phyloP scores from a whole-genome alignment of 1,284 basidiomycete genomes.

The Malassezia restricta region DNA sequence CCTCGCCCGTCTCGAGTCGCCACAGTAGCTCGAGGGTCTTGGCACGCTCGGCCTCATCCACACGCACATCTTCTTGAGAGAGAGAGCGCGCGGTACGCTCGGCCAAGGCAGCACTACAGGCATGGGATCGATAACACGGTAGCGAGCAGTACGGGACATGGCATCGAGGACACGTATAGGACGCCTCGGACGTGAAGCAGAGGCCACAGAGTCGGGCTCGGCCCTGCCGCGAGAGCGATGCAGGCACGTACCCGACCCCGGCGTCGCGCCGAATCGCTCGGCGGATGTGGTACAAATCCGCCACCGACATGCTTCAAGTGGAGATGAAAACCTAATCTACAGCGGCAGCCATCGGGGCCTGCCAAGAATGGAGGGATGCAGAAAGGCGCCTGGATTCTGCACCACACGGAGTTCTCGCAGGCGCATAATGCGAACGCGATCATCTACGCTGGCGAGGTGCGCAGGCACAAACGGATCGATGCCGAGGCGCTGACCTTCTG shows the following conservation, averaged over 20 bases:
- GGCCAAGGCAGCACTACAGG: slow-evolving; percentile 23
- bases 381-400: slow-evolving; percentile 34
- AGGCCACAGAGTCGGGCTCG: slow-evolving; percentile 25
- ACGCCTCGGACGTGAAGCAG: slow-evolving; percentile 19
- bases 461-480: slow-evolving; percentile 10
- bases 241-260: slow-evolving; percentile 14
- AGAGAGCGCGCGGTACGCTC: slow-evolving; percentile 5
- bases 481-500: neutral
- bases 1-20: slow-evolving; percentile 9
- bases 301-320: slow-evolving; percentile 16
- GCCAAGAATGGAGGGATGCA: slow-evolving; percentile 27
- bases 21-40: neutral
- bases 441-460: slow-evolving; percentile 19
- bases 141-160: slow-evolving; percentile 35
- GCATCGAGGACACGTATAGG: slow-evolving; percentile 35
- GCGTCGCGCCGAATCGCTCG: slow-evolving; percentile 20
- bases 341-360: slow-evolving; percentile 22
- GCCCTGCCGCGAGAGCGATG: slow-evolving; percentile 7
- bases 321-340: neutral
- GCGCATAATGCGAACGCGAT: slow-evolving; percentile 32
- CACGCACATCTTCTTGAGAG: slow-evolving; percentile 1
- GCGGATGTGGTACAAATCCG: slow-evolving; percentile 31
- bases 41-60: slow-evolving; percentile 11
- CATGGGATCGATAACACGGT: slow-evolving; percentile 27
- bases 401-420: slow-evolving; percentile 36